Percentiles rank a stretch among this genome's conserved stretches.
Conservation (phyloP, 106 monocot species). For the Apostasia shenzhenica region DNA sequence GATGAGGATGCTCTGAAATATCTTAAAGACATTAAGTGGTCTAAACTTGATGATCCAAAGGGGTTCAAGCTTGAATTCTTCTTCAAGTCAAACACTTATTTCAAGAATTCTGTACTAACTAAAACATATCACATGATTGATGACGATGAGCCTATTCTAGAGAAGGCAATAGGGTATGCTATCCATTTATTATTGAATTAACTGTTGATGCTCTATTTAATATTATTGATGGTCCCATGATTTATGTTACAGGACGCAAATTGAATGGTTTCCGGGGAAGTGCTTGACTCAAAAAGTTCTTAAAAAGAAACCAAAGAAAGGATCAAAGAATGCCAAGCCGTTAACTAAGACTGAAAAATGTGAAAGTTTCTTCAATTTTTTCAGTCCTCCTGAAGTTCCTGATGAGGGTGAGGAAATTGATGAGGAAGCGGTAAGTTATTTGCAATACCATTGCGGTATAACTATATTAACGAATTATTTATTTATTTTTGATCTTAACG, state of each 20-base stretch:
- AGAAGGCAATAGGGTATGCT: conserved; percentile 43
- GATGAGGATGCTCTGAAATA: conserved; percentile 46
- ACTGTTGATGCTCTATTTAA: not conserved
- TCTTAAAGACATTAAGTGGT: conserved; percentile 47
- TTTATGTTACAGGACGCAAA: conserved; percentile 28
- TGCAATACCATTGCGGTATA: too few species aligned
- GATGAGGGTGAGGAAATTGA: conserved; percentile 72
- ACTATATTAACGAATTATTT: too few species aligned
- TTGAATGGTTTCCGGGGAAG: conserved; percentile 51
- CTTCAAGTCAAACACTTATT: conserved; percentile 43
- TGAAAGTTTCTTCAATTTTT: conserved; percentile 94
- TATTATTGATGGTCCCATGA: not conserved
- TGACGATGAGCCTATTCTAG: conserved; percentile 46
- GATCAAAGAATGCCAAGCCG: conserved; percentile 60
- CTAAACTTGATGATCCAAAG: conserved; percentile 32
- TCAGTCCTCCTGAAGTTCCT: conserved; percentile 79
- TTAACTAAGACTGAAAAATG: conserved; percentile 74
- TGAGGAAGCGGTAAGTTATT: conserved; percentile 39
- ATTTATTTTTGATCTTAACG: too few species aligned
- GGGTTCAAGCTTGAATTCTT: conserved; percentile 54
- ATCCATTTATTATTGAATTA: not conserved
- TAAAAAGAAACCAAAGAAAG: conserved; percentile 37
- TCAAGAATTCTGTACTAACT: conserved; percentile 37
- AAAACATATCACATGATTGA: conserved; percentile 62
- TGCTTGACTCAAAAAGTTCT: conserved; percentile 41